Evolutionary conservation across 495 filamentous ascomycete genomes (phyloP).

Genomic region (Lasiosphaeria hispida): DNA sequence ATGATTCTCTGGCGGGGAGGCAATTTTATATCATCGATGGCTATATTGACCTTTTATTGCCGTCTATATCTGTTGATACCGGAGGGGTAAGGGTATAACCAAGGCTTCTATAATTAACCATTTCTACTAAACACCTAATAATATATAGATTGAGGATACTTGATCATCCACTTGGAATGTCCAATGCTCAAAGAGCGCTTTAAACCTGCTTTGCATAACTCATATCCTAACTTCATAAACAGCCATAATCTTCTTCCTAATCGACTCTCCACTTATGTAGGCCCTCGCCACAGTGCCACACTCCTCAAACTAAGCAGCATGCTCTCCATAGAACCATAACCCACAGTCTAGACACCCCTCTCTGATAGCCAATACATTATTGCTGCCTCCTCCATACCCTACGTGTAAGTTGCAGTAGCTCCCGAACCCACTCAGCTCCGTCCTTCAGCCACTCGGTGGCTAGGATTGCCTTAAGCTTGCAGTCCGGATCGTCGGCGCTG

Average conservation of each 20-base stretch:
- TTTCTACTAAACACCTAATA: too few relatives aligned
- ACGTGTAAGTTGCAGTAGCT: conserved; percentile 73
- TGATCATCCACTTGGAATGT: too few relatives aligned
- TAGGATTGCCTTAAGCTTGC: conserved; percentile 53
- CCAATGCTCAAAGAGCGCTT: too few relatives aligned
- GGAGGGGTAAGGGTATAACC: too few relatives aligned
- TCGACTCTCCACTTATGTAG: conserved; percentile 69
- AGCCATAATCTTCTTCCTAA: conserved; percentile 49
- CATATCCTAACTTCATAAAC: neutral
- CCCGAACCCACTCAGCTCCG: conserved; percentile 63
- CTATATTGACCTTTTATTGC: too few relatives aligned
- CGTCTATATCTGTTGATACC: too few relatives aligned
- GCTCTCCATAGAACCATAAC: conserved; percentile 76
- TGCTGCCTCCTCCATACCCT: conserved; percentile 48
- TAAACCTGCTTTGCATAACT: too few relatives aligned
- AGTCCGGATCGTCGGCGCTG: conserved; percentile 40
- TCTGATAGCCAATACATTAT: conserved; percentile 73
- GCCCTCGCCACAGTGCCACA: conserved; percentile 71
- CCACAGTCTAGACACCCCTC: conserved; percentile 79
- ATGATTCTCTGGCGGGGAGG: too few relatives aligned
- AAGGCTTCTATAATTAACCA: too few relatives aligned
- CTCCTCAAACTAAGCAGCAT: conserved; percentile 71
- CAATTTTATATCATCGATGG: too few relatives aligned
- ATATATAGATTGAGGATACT: too few relatives aligned
- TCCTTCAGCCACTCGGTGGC: conserved; percentile 68